These are phyloP conservation scores for Neckera pumila DNA, from an alignment of 225 moss, liverwort and hornwort genomes.

Conservation along the genomic window DNA sequence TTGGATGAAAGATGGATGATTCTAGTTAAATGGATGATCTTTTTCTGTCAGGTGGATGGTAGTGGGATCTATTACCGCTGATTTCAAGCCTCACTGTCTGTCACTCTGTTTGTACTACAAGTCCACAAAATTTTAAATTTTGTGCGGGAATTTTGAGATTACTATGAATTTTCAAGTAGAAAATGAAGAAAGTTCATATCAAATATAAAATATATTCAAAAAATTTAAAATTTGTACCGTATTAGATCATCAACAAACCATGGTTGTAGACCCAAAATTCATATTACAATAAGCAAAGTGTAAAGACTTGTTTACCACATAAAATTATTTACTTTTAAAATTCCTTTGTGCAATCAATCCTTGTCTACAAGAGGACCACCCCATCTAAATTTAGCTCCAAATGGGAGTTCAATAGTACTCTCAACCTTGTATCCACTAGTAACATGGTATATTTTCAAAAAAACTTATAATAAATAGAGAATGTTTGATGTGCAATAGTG, in stretches of 20 bases:
- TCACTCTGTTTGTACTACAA: neutral
- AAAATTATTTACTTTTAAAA: neutral
- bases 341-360: rapidly evolving
- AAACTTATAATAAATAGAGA: neutral
- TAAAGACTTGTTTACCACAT: neutral
- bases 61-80: neutral
- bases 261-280: neutral
- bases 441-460: neutral
- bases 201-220: neutral
- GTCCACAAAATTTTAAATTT: neutral
- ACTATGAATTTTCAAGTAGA: neutral
- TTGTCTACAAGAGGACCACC: neutral
- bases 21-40: neutral
- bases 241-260: neutral
- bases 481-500: neutral
- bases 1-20: neutral
- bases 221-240: neutral
- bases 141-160: neutral
- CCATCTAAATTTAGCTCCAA: rapidly evolving
- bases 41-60: too few relatives aligned
- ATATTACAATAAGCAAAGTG: neutral
- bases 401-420: neutral
- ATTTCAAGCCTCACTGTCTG: neutral
- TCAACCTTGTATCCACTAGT: neutral
- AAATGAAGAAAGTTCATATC: neutral